Evolutionary conservation across 1,284 basidiomycete species (phyloP), one percentile per base, ranked within the genome.

Genomic region (Mycosarcoma maydis): DNA sequence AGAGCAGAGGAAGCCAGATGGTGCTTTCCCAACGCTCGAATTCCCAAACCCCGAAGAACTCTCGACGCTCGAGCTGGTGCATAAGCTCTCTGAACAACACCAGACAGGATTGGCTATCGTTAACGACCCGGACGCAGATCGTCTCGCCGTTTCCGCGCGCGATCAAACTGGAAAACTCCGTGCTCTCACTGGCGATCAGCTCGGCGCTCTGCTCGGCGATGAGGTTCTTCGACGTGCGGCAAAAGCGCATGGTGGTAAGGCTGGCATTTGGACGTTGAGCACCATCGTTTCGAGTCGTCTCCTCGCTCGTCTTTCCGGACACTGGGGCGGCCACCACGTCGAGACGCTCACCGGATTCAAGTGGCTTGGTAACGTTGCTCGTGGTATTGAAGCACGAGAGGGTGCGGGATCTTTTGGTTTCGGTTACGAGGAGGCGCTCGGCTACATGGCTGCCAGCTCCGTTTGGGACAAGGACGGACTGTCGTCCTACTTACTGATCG

Each of bases 381-480:
- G 57, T 14, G 54, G 51, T 11, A 65, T 75, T 19, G 56, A 72
- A 22, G 61, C 51, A 1, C 43, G 64, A 2, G 47, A 72, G 33
- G 74, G 73, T 27, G 39, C 52, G 4, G 61, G 71, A 4, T 51
- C 65, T 10, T 77, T 77, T 45, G 61, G 59, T 3, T 76, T 76
- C 26, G 76, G 72, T 6, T 77, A 77, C 62, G 76, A 77, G 33
- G 76, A 77, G 32, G 76, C 76, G n/a, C 54, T 77, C 4, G 76
- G 76, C 0, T 77, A 77, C 67, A 76, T 77, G 72, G 72, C 64
- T 22, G 53, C 60, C 11, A 62, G 55, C 40, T 56, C 61, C 10
- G 76, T 77, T 0, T 76, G 72, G 71, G 76, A 77, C 62, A 77
- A 77, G 49, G 76, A 77, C 38, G 76, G 76, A 8, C 69, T 77